A percentile compares a stretch with the other conserved stretches of the same genome.
These are phyloP conservation scores for Excoecaria agallocha DNA, from an alignment of 345 rosid species.

Conservation along the genomic window DNA sequence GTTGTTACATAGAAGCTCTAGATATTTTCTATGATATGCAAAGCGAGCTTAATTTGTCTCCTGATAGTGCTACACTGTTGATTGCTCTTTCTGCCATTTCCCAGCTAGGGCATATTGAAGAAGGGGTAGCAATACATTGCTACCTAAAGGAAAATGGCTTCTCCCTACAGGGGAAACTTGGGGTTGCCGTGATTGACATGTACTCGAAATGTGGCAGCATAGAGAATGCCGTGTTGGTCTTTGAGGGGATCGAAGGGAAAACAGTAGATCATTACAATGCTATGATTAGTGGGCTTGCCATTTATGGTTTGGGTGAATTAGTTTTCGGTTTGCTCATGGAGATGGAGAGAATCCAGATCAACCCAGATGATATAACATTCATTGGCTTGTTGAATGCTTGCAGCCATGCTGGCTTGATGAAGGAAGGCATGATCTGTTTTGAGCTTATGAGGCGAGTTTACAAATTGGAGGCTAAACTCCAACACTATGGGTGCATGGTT, in stretches of 20 bases:
- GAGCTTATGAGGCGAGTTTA: constrained; percentile 48
- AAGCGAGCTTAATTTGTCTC: constrained; percentile 19
- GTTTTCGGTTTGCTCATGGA: constrained; percentile 39
- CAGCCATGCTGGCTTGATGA: constrained; percentile 43
- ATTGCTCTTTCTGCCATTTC: constrained; percentile 41
- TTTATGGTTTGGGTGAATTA: constrained; percentile 45
- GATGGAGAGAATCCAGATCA: constrained; percentile 33
- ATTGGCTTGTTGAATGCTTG: constrained; percentile 42
- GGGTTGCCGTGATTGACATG: constrained; percentile 49
- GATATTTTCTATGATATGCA: constrained; percentile 36
- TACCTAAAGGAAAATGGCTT: constrained; percentile 26
- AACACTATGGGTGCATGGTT: constrained; percentile 56
- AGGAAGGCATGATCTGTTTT: constrained; percentile 49
- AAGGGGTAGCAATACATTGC: constrained; percentile 34
- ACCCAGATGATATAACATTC: constrained; percentile 47
- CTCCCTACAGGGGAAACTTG: constrained; percentile 36
- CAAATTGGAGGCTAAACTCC: constrained; percentile 38
- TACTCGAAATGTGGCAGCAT: constrained; percentile 52
- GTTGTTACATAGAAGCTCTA: constrained; percentile 33
- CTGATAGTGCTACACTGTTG: constrained; percentile 34
- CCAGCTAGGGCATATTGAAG: constrained; percentile 30
- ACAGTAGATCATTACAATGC: constrained; percentile 52
- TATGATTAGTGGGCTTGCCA: constrained; percentile 46
- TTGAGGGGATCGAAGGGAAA: constrained; percentile 31
- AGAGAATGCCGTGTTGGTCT: constrained; percentile 37